Evolutionary conservation across 2,329 filamentous ascomycete species (phyloP).

Genomic region (Bisporella sp.): DNA sequence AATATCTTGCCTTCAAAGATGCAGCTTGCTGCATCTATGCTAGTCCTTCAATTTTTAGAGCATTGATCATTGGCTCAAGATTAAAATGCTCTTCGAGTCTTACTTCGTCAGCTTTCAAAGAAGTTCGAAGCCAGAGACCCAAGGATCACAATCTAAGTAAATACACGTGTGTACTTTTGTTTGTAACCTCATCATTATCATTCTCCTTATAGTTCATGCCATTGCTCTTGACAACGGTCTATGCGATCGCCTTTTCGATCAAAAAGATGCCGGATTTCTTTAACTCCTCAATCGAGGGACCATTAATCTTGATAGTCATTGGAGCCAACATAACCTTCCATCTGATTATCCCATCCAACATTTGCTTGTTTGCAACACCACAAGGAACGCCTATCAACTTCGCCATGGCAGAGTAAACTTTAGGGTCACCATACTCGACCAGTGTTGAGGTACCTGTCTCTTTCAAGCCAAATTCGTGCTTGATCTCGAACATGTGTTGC

Average conservation of each 20-base stretch:
- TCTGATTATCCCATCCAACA: conserved; percentile 66
- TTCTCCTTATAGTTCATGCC: too few species aligned
- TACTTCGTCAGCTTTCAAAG: too few species aligned
- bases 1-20: too few species aligned
- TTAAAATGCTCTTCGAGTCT: too few species aligned
- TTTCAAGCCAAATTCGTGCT: conserved; percentile 69
- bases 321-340: conserved; percentile 73
- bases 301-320: conserved; percentile 65
- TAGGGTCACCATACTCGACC: conserved; percentile 70
- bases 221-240: background rate
- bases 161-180: too few species aligned
- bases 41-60: too few species aligned
- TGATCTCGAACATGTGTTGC: conserved; percentile 78
- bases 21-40: too few species aligned
- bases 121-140: too few species aligned
- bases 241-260: conserved; percentile 56
- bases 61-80: too few species aligned
- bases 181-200: too few species aligned
- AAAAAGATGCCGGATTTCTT: conserved; percentile 70
- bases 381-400: conserved; percentile 73
- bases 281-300: conserved; percentile 69
- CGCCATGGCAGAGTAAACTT: conserved; percentile 79
- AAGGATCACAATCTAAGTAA: too few species aligned
- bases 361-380: conserved; percentile 68
- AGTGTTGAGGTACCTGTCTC: conserved; percentile 78